A percentile compares a stretch with the other conserved stretches of the same genome.
phyloP scores from a whole-genome alignment of 2,329 filamentous ascomycete species.

The Ambrosiella xylebori region DNA sequence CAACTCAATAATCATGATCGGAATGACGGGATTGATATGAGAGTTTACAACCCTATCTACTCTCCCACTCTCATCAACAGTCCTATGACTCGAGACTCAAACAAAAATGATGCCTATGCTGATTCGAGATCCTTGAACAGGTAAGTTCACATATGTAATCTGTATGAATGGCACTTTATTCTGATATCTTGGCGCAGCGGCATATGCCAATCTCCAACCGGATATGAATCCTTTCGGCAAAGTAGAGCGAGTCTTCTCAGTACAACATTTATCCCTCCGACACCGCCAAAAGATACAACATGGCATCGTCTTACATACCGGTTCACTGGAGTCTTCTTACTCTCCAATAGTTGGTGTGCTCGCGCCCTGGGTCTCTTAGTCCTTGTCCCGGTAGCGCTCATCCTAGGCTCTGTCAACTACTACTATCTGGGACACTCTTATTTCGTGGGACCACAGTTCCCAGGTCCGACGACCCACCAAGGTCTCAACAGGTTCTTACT shows the following conservation, averaged over 20 bases:
- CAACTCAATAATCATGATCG: neutral
- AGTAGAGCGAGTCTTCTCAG: neutral
- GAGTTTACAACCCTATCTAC: neutral
- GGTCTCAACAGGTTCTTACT: neutral
- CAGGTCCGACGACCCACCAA: neutral
- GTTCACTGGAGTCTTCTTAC: constrained; percentile 1
- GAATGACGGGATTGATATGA: neutral
- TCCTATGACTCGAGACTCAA: neutral
- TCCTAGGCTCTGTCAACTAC: neutral
- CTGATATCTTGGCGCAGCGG: neutral
- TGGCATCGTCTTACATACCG: neutral
- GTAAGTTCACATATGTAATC: neutral
- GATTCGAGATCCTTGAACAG: neutral
- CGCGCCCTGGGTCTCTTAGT: neutral
- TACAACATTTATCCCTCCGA: neutral
- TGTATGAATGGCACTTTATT: neutral
- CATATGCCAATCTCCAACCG: neutral
- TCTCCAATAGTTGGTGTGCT: neutral
- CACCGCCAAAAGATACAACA: neutral
- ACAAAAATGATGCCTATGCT: neutral
- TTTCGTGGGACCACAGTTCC: neutral
- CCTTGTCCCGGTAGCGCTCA: neutral
- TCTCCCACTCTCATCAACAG: neutral
- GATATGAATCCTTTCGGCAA: neutral
- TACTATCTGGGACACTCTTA: constrained; percentile 1